phyloP scores from a whole-genome alignment of 495 filamentous ascomycete genomes.

The Tuber calosporum region DNA sequence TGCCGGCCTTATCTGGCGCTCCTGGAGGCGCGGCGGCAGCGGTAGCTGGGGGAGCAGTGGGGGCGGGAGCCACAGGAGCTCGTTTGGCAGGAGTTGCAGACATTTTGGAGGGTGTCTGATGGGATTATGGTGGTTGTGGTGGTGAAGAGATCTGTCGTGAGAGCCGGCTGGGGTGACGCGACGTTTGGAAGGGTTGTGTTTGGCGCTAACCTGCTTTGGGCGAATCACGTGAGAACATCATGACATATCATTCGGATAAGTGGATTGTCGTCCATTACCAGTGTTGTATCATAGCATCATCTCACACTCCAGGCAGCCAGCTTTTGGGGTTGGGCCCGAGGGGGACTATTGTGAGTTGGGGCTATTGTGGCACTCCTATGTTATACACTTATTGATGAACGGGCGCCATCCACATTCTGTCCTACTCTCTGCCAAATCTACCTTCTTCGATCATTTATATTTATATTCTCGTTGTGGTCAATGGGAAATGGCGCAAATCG shows the following conservation, averaged over 20 bases:
- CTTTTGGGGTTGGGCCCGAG: no score
- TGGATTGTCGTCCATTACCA: not conserved
- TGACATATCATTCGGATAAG: not conserved
- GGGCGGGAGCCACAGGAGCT: not conserved
- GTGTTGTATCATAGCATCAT: not conserved
- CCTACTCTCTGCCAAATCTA: no score
- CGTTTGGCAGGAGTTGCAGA: constrained; percentile 20
- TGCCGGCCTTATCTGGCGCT: constrained; percentile 40
- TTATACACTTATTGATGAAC: not conserved
- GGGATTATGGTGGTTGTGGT: not conserved
- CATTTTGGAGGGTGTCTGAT: constrained; percentile 14
- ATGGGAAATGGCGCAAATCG: no score
- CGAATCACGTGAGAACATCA: not conserved
- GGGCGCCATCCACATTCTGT: no score
- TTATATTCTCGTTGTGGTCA: no score
- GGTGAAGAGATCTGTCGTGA: not conserved
- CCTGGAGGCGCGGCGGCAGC: constrained; percentile 14
- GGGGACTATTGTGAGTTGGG: not conserved
- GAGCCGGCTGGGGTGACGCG: constrained; percentile 5
- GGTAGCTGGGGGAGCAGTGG: constrained; percentile 8
- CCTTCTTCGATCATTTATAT: no score
- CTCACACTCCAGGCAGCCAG: no score
- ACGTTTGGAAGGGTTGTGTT: not conserved
- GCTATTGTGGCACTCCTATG: not conserved
- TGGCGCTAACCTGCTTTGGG: not conserved